These are phyloP conservation scores for Myxozyma monticola DNA, from an alignment of 805 yeast genomes.

Conservation along the genomic window DNA sequence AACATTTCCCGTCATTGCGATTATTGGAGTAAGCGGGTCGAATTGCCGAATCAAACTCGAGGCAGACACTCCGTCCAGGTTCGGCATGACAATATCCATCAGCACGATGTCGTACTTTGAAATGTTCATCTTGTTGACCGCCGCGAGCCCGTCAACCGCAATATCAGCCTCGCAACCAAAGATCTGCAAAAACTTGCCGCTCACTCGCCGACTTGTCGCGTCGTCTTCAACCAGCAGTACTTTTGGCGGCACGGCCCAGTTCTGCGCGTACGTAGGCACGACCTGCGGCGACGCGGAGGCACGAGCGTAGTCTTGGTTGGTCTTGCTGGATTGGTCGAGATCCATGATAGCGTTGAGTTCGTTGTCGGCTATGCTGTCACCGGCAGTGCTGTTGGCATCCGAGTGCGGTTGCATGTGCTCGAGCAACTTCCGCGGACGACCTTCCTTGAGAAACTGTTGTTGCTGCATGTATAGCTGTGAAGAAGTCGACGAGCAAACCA, in stretches of 20 bases:
- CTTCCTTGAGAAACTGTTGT: conserved; percentile 26
- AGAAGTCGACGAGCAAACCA: conserved; percentile 24
- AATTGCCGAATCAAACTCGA: conserved; percentile 84
- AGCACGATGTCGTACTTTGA: conserved; percentile 52
- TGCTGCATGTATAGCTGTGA: conserved; percentile 31
- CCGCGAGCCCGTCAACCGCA: conserved; percentile 88
- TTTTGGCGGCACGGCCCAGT: conserved; percentile 45
- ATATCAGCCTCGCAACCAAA: conserved; percentile 92
- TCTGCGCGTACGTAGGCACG: conserved; percentile 23
- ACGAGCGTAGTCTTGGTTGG: conserved; percentile 12
- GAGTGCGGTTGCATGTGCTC: conserved; percentile 14
- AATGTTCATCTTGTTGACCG: conserved; percentile 80
- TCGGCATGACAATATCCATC: conserved; percentile 59
- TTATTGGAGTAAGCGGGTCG: conserved; percentile 82
- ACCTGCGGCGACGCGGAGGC: conserved; percentile 22
- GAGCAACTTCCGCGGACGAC: conserved; percentile 16
- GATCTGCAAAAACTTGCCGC: conserved; percentile 76
- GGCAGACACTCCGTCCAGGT: conserved; percentile 72
- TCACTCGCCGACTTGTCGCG: conserved; percentile 68
- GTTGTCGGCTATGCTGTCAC: conserved; percentile 18
- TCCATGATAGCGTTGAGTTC: conserved; percentile 12
- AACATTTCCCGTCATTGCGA: conserved; percentile 92
- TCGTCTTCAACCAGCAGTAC: conserved; percentile 60
- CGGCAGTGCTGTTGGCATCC: conserved; percentile 15
- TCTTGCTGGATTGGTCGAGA: conserved; percentile 9